Conservation (phyloP, 768 basidiomycete species). For the Ramaria sp. region DNA sequence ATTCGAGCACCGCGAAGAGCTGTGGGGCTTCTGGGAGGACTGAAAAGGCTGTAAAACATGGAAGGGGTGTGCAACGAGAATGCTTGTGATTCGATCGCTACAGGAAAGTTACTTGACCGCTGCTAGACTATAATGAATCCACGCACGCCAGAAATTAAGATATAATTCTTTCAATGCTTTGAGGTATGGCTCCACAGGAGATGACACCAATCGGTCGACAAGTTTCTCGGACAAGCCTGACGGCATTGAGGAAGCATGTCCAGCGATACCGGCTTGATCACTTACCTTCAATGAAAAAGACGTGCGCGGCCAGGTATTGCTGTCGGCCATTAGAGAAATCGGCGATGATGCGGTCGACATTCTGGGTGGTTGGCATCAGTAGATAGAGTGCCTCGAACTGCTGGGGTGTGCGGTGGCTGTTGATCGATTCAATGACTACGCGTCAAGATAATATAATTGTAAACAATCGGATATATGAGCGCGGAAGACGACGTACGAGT, state of each 20-base stretch:
- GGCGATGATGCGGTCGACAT: slow-evolving; percentile 80
- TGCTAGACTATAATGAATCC: background rate
- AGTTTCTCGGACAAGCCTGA: slow-evolving; percentile 70
- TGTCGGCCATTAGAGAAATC: slow-evolving; percentile 64
- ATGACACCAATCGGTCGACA: slow-evolving; percentile 63
- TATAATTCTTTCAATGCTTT: slow-evolving; percentile 76
- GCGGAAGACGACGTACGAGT: slow-evolving; percentile 53
- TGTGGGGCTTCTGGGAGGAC: slow-evolving; percentile 53
- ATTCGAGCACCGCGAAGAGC: slow-evolving; percentile 55
- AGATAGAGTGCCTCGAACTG: slow-evolving; percentile 89
- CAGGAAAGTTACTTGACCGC: background rate
- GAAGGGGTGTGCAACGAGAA: slow-evolving; percentile 74
- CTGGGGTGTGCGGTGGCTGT: slow-evolving; percentile 72
- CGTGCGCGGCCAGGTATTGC: slow-evolving; percentile 73
- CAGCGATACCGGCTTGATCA: background rate
- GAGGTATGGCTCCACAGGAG: slow-evolving; percentile 70
- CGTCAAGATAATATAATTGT: background rate
- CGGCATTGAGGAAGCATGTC: background rate
- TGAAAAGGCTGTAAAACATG: slow-evolving; percentile 82
- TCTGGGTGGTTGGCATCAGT: slow-evolving; percentile 89
- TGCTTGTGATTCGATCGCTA: slow-evolving; percentile 78
- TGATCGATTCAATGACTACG: slow-evolving; percentile 87
- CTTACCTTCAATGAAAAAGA: slow-evolving; percentile 90
- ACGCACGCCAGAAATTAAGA: slow-evolving; percentile 86
- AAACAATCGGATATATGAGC: background rate